A percentile compares a stretch with the other conserved stretches of the same genome.
Evolutionary conservation across 2,329 filamentous ascomycete genomes (phyloP).

Genomic region (Colletotrichum sp.): DNA sequence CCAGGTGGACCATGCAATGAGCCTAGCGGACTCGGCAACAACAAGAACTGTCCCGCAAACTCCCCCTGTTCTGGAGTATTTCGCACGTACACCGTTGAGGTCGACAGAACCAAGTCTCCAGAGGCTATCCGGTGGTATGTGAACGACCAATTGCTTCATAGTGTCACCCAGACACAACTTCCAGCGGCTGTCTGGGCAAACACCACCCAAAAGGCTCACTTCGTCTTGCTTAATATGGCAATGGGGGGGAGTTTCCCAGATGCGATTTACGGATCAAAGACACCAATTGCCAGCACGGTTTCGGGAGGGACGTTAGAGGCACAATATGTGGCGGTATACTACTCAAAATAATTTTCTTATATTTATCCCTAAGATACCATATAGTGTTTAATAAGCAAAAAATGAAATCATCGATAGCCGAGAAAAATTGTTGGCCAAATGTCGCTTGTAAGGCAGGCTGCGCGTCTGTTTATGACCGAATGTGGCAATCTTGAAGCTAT

Average conservation of each 20-base stretch:
- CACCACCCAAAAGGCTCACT: conserved; percentile 32
- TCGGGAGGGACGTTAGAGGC: neutral
- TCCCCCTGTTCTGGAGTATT: conserved; percentile 17
- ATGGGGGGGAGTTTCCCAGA: conserved; percentile 43
- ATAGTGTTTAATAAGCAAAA: neutral
- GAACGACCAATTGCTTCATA: conserved; percentile 49
- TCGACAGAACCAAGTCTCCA: conserved; percentile 31
- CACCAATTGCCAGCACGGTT: neutral
- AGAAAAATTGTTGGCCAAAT: too few relatives aligned
- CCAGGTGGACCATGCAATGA: conserved; percentile 57
- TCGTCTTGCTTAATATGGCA: conserved; percentile 43
- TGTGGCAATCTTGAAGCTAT: neutral
- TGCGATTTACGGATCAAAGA: conserved; percentile 24
- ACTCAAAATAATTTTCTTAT: neutral
- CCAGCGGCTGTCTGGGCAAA: conserved; percentile 32
- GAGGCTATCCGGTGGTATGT: conserved; percentile 56
- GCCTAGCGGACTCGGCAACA: conserved; percentile 44
- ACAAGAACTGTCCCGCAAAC: neutral
- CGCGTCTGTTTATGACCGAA: neutral
- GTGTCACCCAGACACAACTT: conserved; percentile 38
- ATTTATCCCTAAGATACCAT: neutral
- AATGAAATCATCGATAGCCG: neutral
- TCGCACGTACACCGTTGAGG: conserved; percentile 34
- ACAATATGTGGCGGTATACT: neutral
- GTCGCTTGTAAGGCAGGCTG: too few relatives aligned